Conservation (phyloP, 768 basidiomycete species). For the Mycena crocata region DNA sequence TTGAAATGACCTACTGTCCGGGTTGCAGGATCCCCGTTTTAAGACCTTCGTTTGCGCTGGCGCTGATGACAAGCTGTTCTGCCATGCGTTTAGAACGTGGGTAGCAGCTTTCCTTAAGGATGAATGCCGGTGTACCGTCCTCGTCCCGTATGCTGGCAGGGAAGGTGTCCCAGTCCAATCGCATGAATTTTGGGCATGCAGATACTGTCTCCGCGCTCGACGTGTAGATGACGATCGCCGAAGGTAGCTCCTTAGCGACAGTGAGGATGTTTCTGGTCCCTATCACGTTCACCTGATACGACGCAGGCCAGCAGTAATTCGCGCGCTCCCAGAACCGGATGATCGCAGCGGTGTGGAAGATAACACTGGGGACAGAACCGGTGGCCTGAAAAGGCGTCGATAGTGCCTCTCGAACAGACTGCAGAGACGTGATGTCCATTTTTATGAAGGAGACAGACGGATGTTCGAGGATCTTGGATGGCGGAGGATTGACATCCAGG, state of each 20-base stretch:
- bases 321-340: conserved; percentile 70
- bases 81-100: conserved; percentile 66
- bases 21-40: conserved; percentile 55
- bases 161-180: conserved; percentile 40
- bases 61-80: conserved; percentile 63
- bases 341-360: conserved; percentile 67
- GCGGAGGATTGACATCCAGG: conserved; percentile 45
- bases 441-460: conserved; percentile 44
- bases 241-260: conserved; percentile 55
- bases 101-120: conserved; percentile 57
- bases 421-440: conserved; percentile 45
- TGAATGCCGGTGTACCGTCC: conserved; percentile 55
- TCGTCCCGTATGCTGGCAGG: conserved; percentile 56
- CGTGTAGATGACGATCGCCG: conserved; percentile 59
- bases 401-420: conserved; percentile 42
- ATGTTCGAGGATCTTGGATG: conserved; percentile 35
- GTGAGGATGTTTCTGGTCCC: conserved; percentile 63
- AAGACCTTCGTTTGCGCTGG: conserved; percentile 60
- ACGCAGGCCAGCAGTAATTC: conserved; percentile 52
- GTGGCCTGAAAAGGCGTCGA: conserved; percentile 49
- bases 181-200: conserved; percentile 50
- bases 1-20: conserved; percentile 40
- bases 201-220: conserved; percentile 55
- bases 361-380: conserved; percentile 56
- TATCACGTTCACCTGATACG: conserved; percentile 59